Evolutionary conservation across 352 stramenopile genomes (phyloP).

Genomic region (Pythium aquatile): DNA sequence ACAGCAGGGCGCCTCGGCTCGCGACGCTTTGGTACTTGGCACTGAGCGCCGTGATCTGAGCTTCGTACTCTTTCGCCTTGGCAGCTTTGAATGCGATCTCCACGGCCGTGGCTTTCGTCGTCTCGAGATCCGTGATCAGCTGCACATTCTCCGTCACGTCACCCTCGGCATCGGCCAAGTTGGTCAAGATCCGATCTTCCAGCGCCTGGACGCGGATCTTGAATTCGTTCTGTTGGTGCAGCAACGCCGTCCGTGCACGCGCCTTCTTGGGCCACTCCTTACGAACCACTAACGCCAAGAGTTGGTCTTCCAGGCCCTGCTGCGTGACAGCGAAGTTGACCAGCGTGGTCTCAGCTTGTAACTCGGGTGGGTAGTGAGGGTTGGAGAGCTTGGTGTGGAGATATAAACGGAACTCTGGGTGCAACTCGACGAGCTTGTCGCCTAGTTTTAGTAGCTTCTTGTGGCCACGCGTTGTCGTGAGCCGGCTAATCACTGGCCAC

Average conservation of each 20-base stretch:
- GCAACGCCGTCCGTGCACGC: conserved; percentile 63
- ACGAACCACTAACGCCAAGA: conserved; percentile 84
- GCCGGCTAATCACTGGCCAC: conserved; percentile 78
- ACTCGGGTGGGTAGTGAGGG: conserved; percentile 88
- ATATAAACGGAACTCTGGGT: conserved; percentile 81
- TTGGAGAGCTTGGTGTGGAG: conserved; percentile 94
- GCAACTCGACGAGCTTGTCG: conserved; percentile 86
- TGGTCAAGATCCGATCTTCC: conserved; percentile 89
- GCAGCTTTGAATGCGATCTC: conserved; percentile 83
- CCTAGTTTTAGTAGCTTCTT: conserved; percentile 82
- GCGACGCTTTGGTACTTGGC: conserved; percentile 93
- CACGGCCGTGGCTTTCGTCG: conserved; percentile 89
- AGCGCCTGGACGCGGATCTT: conserved; percentile 85
- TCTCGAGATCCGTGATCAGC: conserved; percentile 93
- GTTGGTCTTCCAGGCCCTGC: conserved; percentile 87
- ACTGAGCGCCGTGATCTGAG: conserved; percentile 82
- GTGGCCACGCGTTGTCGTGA: conserved; percentile 69
- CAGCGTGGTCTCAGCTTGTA: conserved; percentile 90
- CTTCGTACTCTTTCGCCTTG: conserved; percentile 70
- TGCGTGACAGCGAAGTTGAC: conserved; percentile 93
- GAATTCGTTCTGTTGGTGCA: conserved; percentile 91
- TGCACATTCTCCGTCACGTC: conserved; percentile 95
- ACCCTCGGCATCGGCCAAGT: conserved; percentile 77
- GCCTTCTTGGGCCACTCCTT: conserved; percentile 91
- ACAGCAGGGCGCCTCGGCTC: conserved; percentile 89